phyloP scores from a whole-genome alignment of 495 filamentous ascomycete genomes.

The Penicillium macrosclerotiorum region DNA sequence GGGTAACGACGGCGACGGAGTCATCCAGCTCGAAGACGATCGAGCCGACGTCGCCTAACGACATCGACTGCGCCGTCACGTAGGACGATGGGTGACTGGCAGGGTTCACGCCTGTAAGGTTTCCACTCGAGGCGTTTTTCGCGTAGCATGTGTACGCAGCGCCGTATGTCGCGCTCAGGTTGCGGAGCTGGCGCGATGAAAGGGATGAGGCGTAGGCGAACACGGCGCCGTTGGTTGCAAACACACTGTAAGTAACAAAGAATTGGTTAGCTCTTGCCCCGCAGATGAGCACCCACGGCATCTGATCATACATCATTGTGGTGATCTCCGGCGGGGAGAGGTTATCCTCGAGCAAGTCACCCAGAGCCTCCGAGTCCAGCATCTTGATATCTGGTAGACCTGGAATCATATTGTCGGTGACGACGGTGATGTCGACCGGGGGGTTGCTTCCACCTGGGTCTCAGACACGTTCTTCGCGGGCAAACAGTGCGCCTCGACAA shows the following conservation, averaged over 20 bases:
- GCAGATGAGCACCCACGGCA: too few species aligned
- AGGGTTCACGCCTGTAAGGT: constrained; percentile 48
- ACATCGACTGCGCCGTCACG: constrained; percentile 46
- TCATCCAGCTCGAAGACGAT: constrained; percentile 50
- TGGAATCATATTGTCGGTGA: constrained; percentile 43
- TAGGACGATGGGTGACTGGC: constrained; percentile 48
- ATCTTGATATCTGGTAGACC: constrained; percentile 50
- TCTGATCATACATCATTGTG: constrained; percentile 43
- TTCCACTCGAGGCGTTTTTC: constrained; percentile 44
- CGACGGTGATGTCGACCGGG: constrained; percentile 3
- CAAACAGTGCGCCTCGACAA: constrained; percentile 17
- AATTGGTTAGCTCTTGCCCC: background rate
- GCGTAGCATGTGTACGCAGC: constrained; percentile 50
- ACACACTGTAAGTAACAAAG: constrained; percentile 23
- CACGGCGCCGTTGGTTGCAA: constrained; percentile 47
- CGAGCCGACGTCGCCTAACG: constrained; percentile 49
- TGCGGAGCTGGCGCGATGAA: constrained; percentile 42
- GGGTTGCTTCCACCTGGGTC: constrained; percentile 4
- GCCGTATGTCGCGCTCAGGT: constrained; percentile 47
- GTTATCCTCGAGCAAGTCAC: constrained; percentile 48
- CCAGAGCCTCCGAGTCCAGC: constrained; percentile 47
- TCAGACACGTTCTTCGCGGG: constrained; percentile 2
- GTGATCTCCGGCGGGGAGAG: constrained; percentile 49
- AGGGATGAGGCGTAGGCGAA: constrained; percentile 47
- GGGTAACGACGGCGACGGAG: constrained; percentile 45